phyloP scores from a whole-genome alignment of 2,329 filamentous ascomycete species.

The Zymoseptoria ardabiliae region DNA sequence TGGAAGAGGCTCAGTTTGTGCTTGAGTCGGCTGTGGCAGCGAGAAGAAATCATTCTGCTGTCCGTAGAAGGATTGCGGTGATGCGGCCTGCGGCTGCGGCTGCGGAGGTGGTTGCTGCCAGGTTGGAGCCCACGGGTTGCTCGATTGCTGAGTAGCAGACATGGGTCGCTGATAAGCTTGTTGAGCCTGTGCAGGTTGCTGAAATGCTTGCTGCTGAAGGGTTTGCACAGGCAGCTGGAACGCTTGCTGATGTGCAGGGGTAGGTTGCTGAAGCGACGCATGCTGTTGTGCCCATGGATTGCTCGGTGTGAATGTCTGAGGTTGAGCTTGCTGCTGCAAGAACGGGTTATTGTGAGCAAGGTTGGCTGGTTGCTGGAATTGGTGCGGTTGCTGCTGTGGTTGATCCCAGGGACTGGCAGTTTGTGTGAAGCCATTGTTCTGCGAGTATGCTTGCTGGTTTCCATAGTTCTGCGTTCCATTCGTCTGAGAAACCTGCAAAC shows the following conservation, averaged over 20 bases:
- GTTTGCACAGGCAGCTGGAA: neutral
- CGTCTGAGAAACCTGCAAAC: constrained; percentile 54
- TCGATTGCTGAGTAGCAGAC: constrained; percentile 5
- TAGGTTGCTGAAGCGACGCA: constrained; percentile 9
- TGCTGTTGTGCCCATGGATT: constrained; percentile 35
- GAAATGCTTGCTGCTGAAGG: neutral
- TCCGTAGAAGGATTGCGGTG: constrained; percentile 21
- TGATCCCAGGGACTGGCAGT: constrained; percentile 26
- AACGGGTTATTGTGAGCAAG: constrained; percentile 49
- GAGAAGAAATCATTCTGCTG: constrained; percentile 25
- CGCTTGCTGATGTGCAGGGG: constrained; percentile 4
- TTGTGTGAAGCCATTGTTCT: constrained; percentile 18
- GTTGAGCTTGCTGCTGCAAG: constrained; percentile 28
- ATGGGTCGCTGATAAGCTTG: neutral
- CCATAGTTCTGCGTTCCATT: constrained; percentile 14
- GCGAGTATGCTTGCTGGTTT: constrained; percentile 18
- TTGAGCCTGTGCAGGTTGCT: neutral
- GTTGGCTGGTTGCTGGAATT: constrained; percentile 20
- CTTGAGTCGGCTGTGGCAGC: constrained; percentile 17
- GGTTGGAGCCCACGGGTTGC: constrained; percentile 16
- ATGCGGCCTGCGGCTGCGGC: constrained; percentile 20
- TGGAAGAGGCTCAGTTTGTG: constrained; percentile 10
- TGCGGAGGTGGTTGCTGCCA: constrained; percentile 19
- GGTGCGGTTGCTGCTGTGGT: constrained; percentile 20
- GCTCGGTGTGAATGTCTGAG: constrained; percentile 35